Percentiles rank a stretch among this genome's conserved stretches.
phyloP scores from a whole-genome alignment of 148 eudicot genomes.

The Diospyros kaki region DNA sequence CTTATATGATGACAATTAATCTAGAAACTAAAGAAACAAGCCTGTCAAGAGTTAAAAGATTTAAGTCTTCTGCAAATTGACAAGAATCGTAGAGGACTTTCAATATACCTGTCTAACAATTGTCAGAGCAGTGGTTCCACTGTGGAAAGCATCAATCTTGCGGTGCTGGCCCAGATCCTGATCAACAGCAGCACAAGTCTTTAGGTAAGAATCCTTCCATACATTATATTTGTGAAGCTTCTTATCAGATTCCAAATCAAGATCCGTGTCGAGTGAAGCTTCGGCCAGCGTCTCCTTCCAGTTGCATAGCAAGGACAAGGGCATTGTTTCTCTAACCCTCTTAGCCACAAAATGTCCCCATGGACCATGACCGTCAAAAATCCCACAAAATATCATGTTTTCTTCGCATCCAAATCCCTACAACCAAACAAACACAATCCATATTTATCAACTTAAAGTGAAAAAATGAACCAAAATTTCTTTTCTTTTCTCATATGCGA shows the following conservation, averaged over 20 bases:
- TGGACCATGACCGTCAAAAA: conserved; percentile 94
- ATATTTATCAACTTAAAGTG: neutral
- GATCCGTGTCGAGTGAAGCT: conserved; percentile 54
- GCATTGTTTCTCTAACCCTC: conserved; percentile 77
- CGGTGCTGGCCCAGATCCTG: conserved; percentile 61
- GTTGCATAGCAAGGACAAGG: conserved; percentile 59
- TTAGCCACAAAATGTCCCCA: conserved; percentile 96
- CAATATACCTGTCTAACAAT: conserved; percentile 72
- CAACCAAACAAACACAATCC: conserved; percentile 12
- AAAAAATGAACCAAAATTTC: too few species aligned
- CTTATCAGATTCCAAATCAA: conserved; percentile 46
- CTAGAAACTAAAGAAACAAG: too few species aligned
- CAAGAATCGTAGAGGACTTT: neutral
- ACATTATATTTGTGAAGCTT: conserved; percentile 49
- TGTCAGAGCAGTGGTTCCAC: conserved; percentile 91
- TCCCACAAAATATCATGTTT: conserved; percentile 89
- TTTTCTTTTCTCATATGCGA: too few species aligned
- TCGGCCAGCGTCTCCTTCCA: conserved; percentile 76
- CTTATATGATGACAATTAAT: too few species aligned
- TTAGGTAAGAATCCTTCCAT: conserved; percentile 82
- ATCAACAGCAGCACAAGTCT: conserved; percentile 75
- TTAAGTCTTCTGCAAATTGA: too few species aligned
- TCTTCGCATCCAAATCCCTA: conserved; percentile 92
- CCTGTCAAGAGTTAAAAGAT: too few species aligned
- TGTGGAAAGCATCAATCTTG: conserved; percentile 63